A percentile compares a stretch with the other conserved stretches of the same genome.
These are phyloP conservation scores for Hypomyces rosellus DNA, from an alignment of 2,329 filamentous ascomycete species.

Conservation along the genomic window DNA sequence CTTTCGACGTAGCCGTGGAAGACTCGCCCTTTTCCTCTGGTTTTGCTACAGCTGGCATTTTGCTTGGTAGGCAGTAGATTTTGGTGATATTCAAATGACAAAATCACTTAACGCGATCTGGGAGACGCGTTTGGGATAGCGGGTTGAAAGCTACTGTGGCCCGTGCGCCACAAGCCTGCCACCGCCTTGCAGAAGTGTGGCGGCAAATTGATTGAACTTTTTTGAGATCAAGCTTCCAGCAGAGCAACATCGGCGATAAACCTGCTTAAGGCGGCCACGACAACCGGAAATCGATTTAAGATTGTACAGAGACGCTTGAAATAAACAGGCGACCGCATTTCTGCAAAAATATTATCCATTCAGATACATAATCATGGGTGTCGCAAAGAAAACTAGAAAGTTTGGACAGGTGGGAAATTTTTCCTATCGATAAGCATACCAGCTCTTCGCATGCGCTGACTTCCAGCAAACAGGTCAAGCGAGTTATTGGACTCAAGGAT, in stretches of 20 bases:
- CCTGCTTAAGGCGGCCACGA: not conserved
- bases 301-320: too few species aligned
- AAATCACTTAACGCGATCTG: constrained; percentile 33
- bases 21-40: constrained; percentile 53
- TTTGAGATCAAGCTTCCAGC: constrained; percentile 5
- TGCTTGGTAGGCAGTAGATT: constrained; percentile 3
- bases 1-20: constrained; percentile 53
- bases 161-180: constrained; percentile 21
- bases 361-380: constrained; percentile 57
- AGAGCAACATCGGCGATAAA: constrained; percentile 3
- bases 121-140: constrained; percentile 27
- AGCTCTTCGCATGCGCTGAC: constrained; percentile 11
- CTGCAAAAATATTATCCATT: not conserved
- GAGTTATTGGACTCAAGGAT: constrained; percentile 76
- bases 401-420: constrained; percentile 58
- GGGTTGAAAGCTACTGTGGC: constrained; percentile 13
- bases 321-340: constrained; percentile 1
- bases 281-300: not conserved
- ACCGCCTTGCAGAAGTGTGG: constrained; percentile 19
- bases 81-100: constrained; percentile 10
- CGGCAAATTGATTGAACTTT: constrained; percentile 13
- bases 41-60: constrained; percentile 43
- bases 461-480: constrained; percentile 54
- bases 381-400: constrained; percentile 85
- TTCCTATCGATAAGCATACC: constrained; percentile 24